Conservation (phyloP, 164 flowering plant species). For the Vitis riparia region DNA sequence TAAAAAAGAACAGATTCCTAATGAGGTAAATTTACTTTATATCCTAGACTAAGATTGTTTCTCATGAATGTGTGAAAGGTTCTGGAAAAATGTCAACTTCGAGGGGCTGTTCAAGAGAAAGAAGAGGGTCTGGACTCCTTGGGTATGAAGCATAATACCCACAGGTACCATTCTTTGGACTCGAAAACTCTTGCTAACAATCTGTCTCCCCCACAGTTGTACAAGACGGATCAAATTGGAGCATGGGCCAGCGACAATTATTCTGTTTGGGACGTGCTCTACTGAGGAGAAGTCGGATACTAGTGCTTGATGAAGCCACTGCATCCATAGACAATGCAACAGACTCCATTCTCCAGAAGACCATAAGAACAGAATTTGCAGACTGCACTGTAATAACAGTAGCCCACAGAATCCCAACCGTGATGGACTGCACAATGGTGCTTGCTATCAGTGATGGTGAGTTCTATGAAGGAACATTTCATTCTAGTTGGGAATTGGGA, state of each 20-base stretch:
- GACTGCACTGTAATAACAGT: slow-evolving; percentile 66
- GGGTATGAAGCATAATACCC: slow-evolving; percentile 30
- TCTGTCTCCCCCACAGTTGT: slow-evolving; percentile 34
- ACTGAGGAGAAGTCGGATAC: slow-evolving; percentile 49
- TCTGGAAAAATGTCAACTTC: slow-evolving; percentile 70
- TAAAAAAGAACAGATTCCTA: too few relatives aligned
- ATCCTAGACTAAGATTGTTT: background rate
- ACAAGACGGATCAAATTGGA: slow-evolving; percentile 75
- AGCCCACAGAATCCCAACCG: slow-evolving; percentile 76
- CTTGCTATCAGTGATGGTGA: slow-evolving; percentile 37
- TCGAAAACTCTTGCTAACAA: background rate
- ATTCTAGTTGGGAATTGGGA: background rate
- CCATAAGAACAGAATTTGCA: slow-evolving; percentile 57
- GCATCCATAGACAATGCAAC: slow-evolving; percentile 72
- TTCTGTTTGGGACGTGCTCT: slow-evolving; percentile 73
- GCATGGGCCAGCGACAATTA: slow-evolving; percentile 70
- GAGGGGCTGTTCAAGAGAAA: slow-evolving; percentile 53
- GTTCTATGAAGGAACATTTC: background rate
- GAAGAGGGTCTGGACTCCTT: slow-evolving; percentile 46
- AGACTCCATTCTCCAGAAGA: slow-evolving; percentile 55
- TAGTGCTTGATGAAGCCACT: slow-evolving; percentile 81
- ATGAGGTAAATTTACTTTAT: too few relatives aligned
- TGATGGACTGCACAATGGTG: slow-evolving; percentile 61
- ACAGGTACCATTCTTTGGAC: background rate
- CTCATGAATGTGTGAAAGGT: slow-evolving; percentile 33